These are phyloP conservation scores for Tylopilus orsonianus DNA, from an alignment of 1,284 basidiomycete genomes.

Conservation along the genomic window DNA sequence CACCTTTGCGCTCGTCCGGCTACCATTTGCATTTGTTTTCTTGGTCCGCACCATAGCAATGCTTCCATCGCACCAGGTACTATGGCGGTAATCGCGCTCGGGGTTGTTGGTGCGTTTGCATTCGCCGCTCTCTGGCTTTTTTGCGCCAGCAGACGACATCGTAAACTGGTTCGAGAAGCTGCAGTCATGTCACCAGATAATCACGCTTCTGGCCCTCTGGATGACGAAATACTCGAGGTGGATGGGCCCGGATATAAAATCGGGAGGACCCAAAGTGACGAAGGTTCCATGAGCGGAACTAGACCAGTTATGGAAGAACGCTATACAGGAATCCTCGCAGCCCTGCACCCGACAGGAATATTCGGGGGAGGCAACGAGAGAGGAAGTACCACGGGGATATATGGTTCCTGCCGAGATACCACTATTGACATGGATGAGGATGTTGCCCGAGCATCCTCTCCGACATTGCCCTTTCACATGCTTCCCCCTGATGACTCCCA, in stretches of 20 bases:
- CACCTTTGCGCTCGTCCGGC: slow-evolving; percentile 14
- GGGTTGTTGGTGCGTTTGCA: slow-evolving; percentile 26
- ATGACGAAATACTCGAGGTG: slow-evolving; percentile 23
- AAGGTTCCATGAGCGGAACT: background rate
- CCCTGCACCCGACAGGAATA: slow-evolving; percentile 20
- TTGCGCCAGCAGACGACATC: slow-evolving; percentile 33
- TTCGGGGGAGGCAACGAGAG: slow-evolving; percentile 17
- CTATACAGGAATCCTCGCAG: slow-evolving; percentile 31
- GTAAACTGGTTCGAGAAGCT: slow-evolving; percentile 21
- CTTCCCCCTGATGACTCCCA: slow-evolving; percentile 14
- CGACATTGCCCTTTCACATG: slow-evolving; percentile 24
- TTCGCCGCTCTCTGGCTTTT: slow-evolving; percentile 34
- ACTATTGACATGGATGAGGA: slow-evolving; percentile 11
- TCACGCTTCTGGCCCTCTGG: slow-evolving; percentile 19
- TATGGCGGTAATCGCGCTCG: slow-evolving; percentile 27
- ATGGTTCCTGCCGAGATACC: slow-evolving; percentile 25
- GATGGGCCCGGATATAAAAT: slow-evolving; percentile 12
- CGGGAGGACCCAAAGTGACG: background rate
- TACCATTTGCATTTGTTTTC: slow-evolving; percentile 7
- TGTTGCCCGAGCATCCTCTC: slow-evolving; percentile 22
- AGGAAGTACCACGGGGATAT: slow-evolving; percentile 31
- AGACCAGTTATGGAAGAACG: slow-evolving; percentile 22
- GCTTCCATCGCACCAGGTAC: slow-evolving; percentile 25
- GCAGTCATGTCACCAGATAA: slow-evolving; percentile 8
- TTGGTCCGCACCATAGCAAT: slow-evolving; percentile 10